These are phyloP conservation scores for Mollisiaceae sp. DNA, from an alignment of 2,329 filamentous ascomycete species.

Conservation along the genomic window DNA sequence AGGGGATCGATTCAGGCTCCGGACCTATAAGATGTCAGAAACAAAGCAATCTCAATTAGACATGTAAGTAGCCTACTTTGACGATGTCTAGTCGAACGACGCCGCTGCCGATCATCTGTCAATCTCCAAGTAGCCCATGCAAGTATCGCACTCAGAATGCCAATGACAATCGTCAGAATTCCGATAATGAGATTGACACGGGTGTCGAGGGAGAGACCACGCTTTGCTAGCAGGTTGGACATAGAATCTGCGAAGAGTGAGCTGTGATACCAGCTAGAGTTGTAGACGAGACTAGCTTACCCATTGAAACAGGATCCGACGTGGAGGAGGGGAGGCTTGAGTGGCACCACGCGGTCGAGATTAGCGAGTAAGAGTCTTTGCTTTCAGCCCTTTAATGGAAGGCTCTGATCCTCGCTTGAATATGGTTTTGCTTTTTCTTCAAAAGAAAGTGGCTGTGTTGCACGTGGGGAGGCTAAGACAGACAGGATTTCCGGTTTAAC, in stretches of 20 bases:
- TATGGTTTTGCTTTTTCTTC: not conserved
- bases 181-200: slow-evolving; percentile 24
- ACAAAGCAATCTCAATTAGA: not conserved
- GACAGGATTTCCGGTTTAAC: not conserved
- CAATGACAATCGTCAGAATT: slow-evolving; percentile 18
- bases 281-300: not conserved
- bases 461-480: not conserved
- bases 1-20: not conserved
- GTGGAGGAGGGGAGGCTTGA: not conserved
- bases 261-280: not conserved
- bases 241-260: not conserved
- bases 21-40: not conserved
- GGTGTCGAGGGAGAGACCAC: slow-evolving; percentile 17
- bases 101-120: slow-evolving; percentile 6
- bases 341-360: not conserved
- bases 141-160: slow-evolving; percentile 11
- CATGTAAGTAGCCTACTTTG: not conserved
- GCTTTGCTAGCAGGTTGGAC: not conserved
- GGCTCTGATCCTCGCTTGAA: not conserved
- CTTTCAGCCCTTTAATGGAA: not conserved
- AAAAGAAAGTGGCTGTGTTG: not conserved
- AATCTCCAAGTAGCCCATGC: slow-evolving; percentile 25
- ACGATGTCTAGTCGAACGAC: not conserved
- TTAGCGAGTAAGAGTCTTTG: not conserved
- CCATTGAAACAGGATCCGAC: not conserved